Conservation (phyloP, 2,329 filamentous ascomycete genomes). For the Coniochaeta sp. region DNA sequence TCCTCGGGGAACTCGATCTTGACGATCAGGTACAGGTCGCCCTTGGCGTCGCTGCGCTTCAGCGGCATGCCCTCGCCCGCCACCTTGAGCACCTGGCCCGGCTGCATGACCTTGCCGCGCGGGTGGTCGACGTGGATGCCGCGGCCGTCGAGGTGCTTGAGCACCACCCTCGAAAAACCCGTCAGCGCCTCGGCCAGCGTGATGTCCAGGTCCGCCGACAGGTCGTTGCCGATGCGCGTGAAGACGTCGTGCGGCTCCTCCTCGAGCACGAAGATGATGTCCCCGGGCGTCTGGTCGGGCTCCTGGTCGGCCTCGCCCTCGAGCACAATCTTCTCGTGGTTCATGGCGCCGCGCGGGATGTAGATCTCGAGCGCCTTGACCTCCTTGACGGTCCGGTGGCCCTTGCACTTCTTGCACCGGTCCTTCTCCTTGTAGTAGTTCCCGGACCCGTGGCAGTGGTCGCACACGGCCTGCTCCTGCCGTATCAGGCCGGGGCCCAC, state of each 20-base stretch:
- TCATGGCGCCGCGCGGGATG: constrained; percentile 78
- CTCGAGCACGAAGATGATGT: constrained; percentile 83
- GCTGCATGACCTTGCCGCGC: constrained; percentile 73
- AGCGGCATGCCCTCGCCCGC: constrained; percentile 88
- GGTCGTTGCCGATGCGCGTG: constrained; percentile 73
- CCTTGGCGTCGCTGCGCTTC: constrained; percentile 76
- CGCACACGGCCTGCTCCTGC: constrained; percentile 71
- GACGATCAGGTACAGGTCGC: constrained; percentile 81
- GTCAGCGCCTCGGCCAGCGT: constrained; percentile 77
- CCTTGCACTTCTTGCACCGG: constrained; percentile 98
- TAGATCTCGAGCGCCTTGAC: constrained; percentile 96
- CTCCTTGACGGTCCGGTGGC: constrained; percentile 75
- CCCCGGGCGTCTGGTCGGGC: constrained; percentile 81
- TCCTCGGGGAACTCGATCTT: constrained; percentile 85
- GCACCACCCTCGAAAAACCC: constrained; percentile 82
- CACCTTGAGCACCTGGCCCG: constrained; percentile 80
- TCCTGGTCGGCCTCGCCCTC: constrained; percentile 92
- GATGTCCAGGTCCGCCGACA: constrained; percentile 74
- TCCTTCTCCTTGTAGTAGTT: constrained; percentile 92
- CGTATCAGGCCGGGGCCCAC: constrained; percentile 83
- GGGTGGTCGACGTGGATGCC: constrained; percentile 77
- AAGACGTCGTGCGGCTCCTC: constrained; percentile 80
- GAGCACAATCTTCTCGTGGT: constrained; percentile 84
- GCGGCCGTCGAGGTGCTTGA: constrained; percentile 89
- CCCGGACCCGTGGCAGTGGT: constrained; percentile 78